Base-by-base conservation (phyloP, 345 rosid species). In the Citrus cavaleriei region DNA sequence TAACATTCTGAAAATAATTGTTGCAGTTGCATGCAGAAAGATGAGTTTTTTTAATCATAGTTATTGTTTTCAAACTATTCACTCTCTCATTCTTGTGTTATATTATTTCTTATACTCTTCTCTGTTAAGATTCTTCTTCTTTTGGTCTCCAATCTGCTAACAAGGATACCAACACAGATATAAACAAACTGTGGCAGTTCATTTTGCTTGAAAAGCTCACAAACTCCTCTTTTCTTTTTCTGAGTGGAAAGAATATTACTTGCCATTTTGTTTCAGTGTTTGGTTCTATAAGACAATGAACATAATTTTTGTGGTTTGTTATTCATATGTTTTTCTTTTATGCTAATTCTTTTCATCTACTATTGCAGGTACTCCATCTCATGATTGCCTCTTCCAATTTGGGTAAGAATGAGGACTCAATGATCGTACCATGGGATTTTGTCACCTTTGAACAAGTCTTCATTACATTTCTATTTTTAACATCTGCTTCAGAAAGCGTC, bases 321-420 rank as follows among this genome's bases (percentile, higher is more conserved):
- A 16, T 24, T 59, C 19, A 73, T 57, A 73, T 25, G 34, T 40
- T 61, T 74, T 40, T 60, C 32, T 61, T 59, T 60, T 25, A 25
- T 27, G 77, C 0, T 61, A 27, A 10, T 61, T 61, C 35, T 24
- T 57, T 40, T 40, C 27, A 19, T 1, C 4, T 18, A 4, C 7
- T 12, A 78, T 75, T 82, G 76, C 84, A 86, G 87, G 87, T 86
- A 64, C 80, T 86, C 46, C 87, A 86, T 77, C 77, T 86, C 46
- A 70, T 86, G 81, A 80, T 86, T 78, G 89, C 87, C 68, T 84
- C 82, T 65, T 86, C 89, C 69, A 86, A 80, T 78, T 64, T 86
- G n/a, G 89, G 89, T 86, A 80, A 84, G 84, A 40, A 67, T 68
- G 59, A 61, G 49, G 40, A 57, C 9, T 38, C 21, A 4, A 18